These are phyloP conservation scores for Pseudocercospora macadamiae DNA, from an alignment of 2,329 filamentous ascomycete species.

Conservation along the genomic window DNA sequence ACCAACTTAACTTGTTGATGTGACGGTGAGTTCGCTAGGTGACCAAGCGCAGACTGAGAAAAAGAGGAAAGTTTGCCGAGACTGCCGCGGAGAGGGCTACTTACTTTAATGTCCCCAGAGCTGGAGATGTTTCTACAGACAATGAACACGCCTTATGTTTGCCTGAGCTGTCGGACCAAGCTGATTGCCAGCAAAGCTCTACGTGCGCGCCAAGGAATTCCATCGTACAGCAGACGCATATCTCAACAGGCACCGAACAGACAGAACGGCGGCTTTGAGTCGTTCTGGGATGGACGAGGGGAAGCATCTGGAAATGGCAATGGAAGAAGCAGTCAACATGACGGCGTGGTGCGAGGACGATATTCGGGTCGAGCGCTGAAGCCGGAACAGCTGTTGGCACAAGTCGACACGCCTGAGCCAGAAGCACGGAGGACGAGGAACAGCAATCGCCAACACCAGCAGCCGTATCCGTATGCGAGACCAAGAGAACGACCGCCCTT, in stretches of 20 bases:
- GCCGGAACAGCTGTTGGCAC: constrained; percentile 27
- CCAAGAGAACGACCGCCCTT: no score
- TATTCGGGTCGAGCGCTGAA: constrained; percentile 27
- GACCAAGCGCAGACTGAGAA: no score
- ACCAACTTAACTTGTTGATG: no score
- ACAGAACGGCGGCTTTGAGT: no score
- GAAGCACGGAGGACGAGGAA: neutral
- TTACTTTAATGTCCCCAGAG: no score
- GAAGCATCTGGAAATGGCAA: no score
- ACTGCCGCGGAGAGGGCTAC: no score
- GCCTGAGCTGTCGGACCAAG: constrained; percentile 10
- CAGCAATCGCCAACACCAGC: neutral
- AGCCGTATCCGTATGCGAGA: no score
- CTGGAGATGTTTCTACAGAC: no score
- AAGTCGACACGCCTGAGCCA: constrained; percentile 15
- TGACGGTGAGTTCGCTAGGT: neutral
- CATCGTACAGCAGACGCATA: neutral
- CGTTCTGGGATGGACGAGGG: no score
- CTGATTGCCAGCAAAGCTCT: neutral
- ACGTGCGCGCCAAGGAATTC: neutral
- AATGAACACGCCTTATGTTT: constrained; percentile 16
- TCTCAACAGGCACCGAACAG: no score
- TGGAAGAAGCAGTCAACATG: neutral
- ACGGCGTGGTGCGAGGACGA: constrained; percentile 23
- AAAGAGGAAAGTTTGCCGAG: neutral